Base-by-base conservation (phyloP, 140 eudicot species). In the Cichorium intybus region DNA sequence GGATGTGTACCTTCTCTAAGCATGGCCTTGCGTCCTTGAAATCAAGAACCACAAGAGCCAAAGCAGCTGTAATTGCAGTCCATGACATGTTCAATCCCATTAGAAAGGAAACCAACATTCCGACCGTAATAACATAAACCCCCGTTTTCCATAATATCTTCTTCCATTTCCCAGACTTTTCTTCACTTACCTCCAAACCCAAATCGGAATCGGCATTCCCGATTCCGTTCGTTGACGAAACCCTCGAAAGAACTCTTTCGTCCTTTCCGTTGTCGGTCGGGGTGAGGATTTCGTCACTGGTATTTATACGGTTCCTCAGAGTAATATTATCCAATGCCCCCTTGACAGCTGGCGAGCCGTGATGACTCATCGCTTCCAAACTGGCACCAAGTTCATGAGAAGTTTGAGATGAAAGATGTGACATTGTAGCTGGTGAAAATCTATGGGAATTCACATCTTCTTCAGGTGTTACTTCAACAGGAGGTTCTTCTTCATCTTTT, bases 41-140 rank as follows among this genome's bases (percentile, higher is more conserved):
- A 77, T 93, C 99, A 68, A 93, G 95, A 81, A 93, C 97, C 27
- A 88, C 80, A 22, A 93, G 95, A 51, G 99, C 99, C 34, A 93
- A 80, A 18, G 99, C 99, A 61, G 99, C 95, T 20, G 99, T 84
- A 41, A 88, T 70, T 21, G 99, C 97, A 20, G 97, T 88, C 99
- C 99, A 93, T 7, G 99, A 93, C 97, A 93, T 88, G 67, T 93
- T 84, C 56, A 93, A 57, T 27, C 96, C 99, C 75, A 62, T 10
- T 1, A 93, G 73, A 80, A 88, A 79, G 5, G 94, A 75, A 50
- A 93, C 60, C 56, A 93, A 59, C 99, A 93, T 93, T 62, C 99
- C 99, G 4, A 86, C 8, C 7, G 97, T 88, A 50, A 93, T 80
- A 35, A 77, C 76, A 80, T 93, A 93, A 67, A 88, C 97, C 73